Conservation (phyloP, 257 asterid species). For the Vinca minor region DNA sequence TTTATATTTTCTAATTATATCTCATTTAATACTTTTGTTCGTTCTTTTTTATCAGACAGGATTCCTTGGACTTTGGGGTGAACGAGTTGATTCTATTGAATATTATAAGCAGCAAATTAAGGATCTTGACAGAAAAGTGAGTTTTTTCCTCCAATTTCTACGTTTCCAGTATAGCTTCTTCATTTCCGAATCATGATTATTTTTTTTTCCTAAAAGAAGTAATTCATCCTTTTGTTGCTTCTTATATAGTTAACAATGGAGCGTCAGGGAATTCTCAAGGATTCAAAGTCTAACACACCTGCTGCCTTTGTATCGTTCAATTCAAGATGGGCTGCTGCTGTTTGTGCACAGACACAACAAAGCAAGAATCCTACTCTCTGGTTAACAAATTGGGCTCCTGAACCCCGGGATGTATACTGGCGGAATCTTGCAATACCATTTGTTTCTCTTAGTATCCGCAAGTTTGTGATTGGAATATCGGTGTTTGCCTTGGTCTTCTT, state of each 20-base stretch:
- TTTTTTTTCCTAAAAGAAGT: conserved; percentile 8
- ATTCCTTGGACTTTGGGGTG: conserved; percentile 78
- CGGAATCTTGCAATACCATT: conserved; percentile 73
- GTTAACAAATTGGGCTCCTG: conserved; percentile 96
- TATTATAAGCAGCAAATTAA: conserved; percentile 54
- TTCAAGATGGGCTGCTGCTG: conserved; percentile 96
- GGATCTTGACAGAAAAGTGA: conserved; percentile 58
- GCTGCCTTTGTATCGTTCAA: conserved; percentile 90
- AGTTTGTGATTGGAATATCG: conserved; percentile 46
- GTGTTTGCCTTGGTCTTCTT: conserved; percentile 86
- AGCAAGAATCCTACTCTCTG: conserved; percentile 84
- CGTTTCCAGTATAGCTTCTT: not conserved
- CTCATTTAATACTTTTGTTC: not conserved
- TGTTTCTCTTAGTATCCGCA: conserved; percentile 69
- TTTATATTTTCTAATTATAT: not conserved
- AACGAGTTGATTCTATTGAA: conserved; percentile 72
- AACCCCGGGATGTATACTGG: conserved; percentile 96
- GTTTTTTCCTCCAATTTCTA: conserved; percentile 7
- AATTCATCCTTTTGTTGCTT: conserved; percentile 2
- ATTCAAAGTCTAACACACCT: conserved; percentile 52
- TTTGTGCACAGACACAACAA: conserved; percentile 96
- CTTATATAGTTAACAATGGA: conserved; percentile 74
- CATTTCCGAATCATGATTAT: no score
- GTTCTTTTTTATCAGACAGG: conserved; percentile 53
- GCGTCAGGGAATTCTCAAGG: conserved; percentile 67